Percentiles rank a stretch among this genome's conserved stretches.
Evolutionary conservation across 805 yeast genomes (phyloP).

Genomic region (Lachancea kluyveri): DNA sequence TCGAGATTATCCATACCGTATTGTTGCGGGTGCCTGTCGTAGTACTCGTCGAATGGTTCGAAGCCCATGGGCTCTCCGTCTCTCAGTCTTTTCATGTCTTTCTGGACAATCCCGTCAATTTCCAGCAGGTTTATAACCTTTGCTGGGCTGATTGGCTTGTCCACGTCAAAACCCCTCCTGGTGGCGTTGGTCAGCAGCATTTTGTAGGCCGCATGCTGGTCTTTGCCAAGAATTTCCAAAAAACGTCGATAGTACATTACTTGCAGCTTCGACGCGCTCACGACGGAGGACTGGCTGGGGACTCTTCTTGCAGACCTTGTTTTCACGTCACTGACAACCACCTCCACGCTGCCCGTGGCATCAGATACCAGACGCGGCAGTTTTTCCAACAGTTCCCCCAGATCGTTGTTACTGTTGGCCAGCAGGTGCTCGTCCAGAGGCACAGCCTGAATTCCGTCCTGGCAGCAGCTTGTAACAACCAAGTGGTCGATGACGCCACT

Average conservation of each 20-base stretch:
- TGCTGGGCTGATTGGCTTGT: conserved; percentile 40
- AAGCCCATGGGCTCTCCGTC: conserved; percentile 41
- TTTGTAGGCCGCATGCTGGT: conserved; percentile 32
- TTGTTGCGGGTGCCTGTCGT: background rate
- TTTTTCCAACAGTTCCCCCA: conserved; percentile 17
- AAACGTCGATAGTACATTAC: conserved; percentile 52
- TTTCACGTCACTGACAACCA: conserved; percentile 51
- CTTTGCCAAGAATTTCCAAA: conserved; percentile 33
- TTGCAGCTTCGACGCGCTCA: conserved; percentile 49
- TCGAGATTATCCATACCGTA: conserved; percentile 18
- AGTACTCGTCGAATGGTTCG: conserved; percentile 33
- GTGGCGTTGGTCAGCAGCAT: conserved; percentile 41
- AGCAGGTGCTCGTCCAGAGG: conserved; percentile 2
- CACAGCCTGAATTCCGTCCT: conserved; percentile 1
- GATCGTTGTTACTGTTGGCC: conserved; percentile 2
- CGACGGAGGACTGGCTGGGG: conserved; percentile 47
- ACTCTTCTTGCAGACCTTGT: conserved; percentile 41
- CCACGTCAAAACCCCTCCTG: conserved; percentile 43
- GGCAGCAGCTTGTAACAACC: conserved; percentile 8
- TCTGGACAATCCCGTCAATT: conserved; percentile 31
- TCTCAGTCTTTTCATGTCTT: conserved; percentile 41
- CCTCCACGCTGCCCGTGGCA: conserved; percentile 11
- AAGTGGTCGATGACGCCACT: conserved; percentile 63
- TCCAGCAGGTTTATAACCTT: conserved; percentile 35
- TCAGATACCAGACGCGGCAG: conserved; percentile 4